Evolutionary conservation across 163 green algal genomes (phyloP), one percentile per base, ranked within the genome.

Genomic region (Coccomyxa subellipsoidea): DNA sequence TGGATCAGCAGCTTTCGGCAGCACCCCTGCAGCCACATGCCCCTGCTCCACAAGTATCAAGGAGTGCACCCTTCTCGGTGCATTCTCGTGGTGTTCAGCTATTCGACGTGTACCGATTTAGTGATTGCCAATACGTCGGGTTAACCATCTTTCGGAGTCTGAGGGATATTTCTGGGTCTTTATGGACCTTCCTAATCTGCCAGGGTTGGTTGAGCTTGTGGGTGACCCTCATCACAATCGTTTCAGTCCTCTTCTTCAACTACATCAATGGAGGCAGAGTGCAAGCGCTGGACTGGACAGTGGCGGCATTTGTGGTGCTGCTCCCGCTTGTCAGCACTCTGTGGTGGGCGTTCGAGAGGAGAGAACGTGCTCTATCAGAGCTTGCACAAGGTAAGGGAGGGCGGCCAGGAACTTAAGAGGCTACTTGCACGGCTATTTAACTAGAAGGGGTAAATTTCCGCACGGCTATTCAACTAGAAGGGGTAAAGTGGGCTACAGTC

Each of bases 331-430:
- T 79, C 0, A 38, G 73, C 23, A 36, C 36, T 2, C 21, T 79
- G 18, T 59, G 36, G 73, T 79, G 73, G 73, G 73, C 36, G 1
- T 79, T 37, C 34, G 15, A 54, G 23, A 54, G 73, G 73, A 38
- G 73, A 25, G 73, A 79, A 38, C 36, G 37, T 23, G 73, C 73
- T 7, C 37, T 79, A 18, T 31, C 32, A 34, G 73, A 79, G 15
- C 71, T 77, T 34, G 71, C 71, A 31, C n/a, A 77, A 47, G 71
- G 71, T 77, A 59, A n/a, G n/a, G n/a, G n/a, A n/a, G n/a, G n/a
- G n/a, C n/a, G n/a, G n/a, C n/a, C n/a, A n/a, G n/a, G n/a, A n/a
- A n/a, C n/a, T n/a, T n/a, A n/a, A n/a, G n/a, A n/a, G n/a, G n/a
- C n/a, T n/a, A n/a, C n/a, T n/a, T n/a, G n/a, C n/a, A n/a, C n/a